A percentile compares a stretch with the other conserved stretches of the same genome.
These are phyloP conservation scores for Puccinellia tenuiflora DNA, from an alignment of 176 grass and related monocot species.

Conservation along the genomic window DNA sequence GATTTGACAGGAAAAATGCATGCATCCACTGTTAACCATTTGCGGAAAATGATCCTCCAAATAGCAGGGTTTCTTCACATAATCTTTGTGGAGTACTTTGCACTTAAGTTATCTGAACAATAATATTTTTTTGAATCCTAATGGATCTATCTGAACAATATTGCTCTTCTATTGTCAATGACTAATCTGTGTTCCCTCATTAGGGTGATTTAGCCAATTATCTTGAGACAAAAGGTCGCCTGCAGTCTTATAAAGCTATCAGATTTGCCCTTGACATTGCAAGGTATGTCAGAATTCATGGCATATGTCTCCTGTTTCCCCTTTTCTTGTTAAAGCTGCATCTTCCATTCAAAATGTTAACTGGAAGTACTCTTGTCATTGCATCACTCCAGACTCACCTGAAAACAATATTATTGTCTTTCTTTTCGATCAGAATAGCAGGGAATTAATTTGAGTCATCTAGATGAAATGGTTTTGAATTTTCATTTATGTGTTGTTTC, in stretches of 20 bases:
- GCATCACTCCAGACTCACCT: not conserved
- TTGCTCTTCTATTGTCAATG: not conserved
- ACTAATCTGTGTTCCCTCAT: conserved; percentile 11
- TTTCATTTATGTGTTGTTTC: conserved; percentile 4
- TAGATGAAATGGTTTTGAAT: not conserved
- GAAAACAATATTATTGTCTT: not conserved
- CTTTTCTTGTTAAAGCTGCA: conserved; percentile 3
- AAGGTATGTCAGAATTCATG: conserved; percentile 44
- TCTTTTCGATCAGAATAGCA: not conserved
- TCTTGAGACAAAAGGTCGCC: conserved; percentile 66
- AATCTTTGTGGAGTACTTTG: not conserved
- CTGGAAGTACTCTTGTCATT: not conserved
- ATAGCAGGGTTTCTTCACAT: not conserved
- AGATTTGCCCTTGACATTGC: conserved; percentile 90
- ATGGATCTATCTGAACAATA: not conserved
- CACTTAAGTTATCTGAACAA: not conserved
- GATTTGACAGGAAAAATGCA: not conserved
- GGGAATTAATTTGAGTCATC: not conserved
- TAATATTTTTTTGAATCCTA: not conserved
- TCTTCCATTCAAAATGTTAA: conserved; percentile 8
- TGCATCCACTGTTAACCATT: not conserved
- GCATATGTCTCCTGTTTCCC: conserved; percentile 3
- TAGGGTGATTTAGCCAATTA: conserved; percentile 91
- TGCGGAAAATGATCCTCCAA: not conserved
- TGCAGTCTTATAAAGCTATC: conserved; percentile 63